These are phyloP conservation scores for Candida methanosorbosa DNA, from an alignment of 805 yeast species.

Conservation along the genomic window DNA sequence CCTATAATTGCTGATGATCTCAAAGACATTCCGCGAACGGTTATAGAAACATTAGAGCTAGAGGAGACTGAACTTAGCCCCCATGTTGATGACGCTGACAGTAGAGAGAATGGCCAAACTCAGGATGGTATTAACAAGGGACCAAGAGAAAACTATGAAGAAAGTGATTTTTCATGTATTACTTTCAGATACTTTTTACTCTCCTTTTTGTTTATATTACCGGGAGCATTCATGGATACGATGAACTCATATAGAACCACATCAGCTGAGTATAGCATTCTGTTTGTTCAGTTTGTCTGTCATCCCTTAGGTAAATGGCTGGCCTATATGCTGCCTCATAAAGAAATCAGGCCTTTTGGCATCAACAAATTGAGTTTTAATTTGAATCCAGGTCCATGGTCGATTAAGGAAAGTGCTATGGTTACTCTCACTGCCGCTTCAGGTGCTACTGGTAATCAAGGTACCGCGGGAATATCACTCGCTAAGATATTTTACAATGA, in stretches of 20 bases:
- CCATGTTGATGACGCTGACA: neutral
- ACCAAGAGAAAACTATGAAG: constrained; percentile 6
- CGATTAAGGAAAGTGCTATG: constrained; percentile 44
- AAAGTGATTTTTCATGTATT: constrained; percentile 18
- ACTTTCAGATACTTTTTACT: constrained; percentile 29
- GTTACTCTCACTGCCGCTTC: constrained; percentile 43
- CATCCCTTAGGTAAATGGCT: constrained; percentile 40
- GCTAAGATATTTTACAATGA: constrained; percentile 36
- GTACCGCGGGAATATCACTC: constrained; percentile 37
- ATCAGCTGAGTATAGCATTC: constrained; percentile 39
- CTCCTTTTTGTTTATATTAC: constrained; percentile 26
- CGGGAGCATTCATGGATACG: constrained; percentile 32
- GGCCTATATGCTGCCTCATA: constrained; percentile 31
- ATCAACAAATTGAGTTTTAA: constrained; percentile 22
- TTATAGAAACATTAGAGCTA: constrained; percentile 24
- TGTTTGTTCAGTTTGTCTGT: constrained; percentile 41
- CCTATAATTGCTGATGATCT: constrained; percentile 13
- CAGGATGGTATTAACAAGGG: too few relatives aligned
- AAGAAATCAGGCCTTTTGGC: constrained; percentile 9
- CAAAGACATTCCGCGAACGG: constrained; percentile 21
- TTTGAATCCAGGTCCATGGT: constrained; percentile 49
- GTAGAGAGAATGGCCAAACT: too few relatives aligned
- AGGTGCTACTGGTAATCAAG: constrained; percentile 45
- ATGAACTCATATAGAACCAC: constrained; percentile 26
- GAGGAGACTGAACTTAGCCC: constrained; percentile 4